Evolutionary conservation across 345 rosid genomes (phyloP), one percentile per base, ranked within the genome.

Genomic region (Hypericum androsaemum): DNA sequence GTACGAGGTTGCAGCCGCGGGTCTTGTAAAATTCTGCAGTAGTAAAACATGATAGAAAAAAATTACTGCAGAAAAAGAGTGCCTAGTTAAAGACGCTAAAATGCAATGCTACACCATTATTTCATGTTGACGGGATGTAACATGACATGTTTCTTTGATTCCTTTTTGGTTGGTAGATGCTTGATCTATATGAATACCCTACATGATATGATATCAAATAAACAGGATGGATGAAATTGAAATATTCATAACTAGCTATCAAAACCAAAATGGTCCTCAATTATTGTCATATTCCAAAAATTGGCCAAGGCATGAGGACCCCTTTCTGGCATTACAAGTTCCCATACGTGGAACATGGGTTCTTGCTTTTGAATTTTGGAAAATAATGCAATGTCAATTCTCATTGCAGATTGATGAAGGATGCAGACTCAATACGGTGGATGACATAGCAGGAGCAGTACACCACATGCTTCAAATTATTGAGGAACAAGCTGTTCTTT

Each of bases 361-460:
- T 6, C 15, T 56, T 37, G 49, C 46, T 28, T 9, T 32, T 54
- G 52, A 49, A 38, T 49, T 55, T 12, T 41, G 15, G 57, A 43
- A 58, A 64, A 40, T 32, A 12, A 37, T 58, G 43, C 50, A 53
- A n/a, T 52, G 54, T 56, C 28, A 52, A 52, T 39, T 54, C 52
- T 59, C 17, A 58, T 49, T 61, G 62, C 63, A 88, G 96, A 69
- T 84, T 68, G 96, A 88, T 75, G 97, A 89, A 74, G 87, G 80
- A 72, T 83, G 95, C 78, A 89, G 74, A 65, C 82, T 89, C 56
- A 81, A 62, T 43, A 76, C 89, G 42, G 94, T 69, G 64, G 94
- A 85, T 64, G 97, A 89, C 78, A 83, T 89, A 65, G 95, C 92
- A 63, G 78, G 71, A 61, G 84, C 95, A 57, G 92, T 85, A 43